Base-by-base conservation (phyloP, 352 stramenopile species). In the Aphanomyces euteiches region DNA sequence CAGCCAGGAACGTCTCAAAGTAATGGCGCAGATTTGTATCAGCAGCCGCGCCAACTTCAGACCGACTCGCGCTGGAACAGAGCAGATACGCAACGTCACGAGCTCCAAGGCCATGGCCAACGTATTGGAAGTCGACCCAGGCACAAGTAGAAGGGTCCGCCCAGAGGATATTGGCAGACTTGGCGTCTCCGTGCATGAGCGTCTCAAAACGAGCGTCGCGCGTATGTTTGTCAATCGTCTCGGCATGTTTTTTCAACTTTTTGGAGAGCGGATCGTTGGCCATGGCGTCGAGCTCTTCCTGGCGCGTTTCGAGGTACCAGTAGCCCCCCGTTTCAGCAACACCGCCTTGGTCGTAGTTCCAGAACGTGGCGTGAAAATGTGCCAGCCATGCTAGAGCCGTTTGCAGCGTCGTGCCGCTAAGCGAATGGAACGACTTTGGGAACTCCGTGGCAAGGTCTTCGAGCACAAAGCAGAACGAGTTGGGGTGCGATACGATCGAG, bases 121-220 rank as follows among this genome's bases (percentile, higher is more conserved):
- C 64, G 48, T 70, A 70, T n/a, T 70, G 64, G 39, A 70, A 70
- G 40, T 70, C 64, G 17, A 70, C 64, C 64, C 64, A 70, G 8
- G 64, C 64, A 47, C 64, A 70, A 7, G 47, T 47, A 7, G 28
- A 34, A 19, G 41, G 21, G 3, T 54, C 59, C 15, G 28, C 28
- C 64, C 64, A 70, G 34, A 70, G 54, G 28, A 70, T 70, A 39
- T 70, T 70, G 37, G 64, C 64, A 19, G 64, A 70, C 47, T 70
- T 70, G 48, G 64, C 64, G 38, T 70, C 64, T 8, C 64, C 64
- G 38, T 70, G 64, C 38, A 70, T 36, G 2, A 70, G 39, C 13
- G 64, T 70, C 39, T 70, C 64, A 41, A 40, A 70, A 21, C 43
- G 64, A 19, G 47, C 4, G 6, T 61, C 64, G 7, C 64, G 64